These are phyloP conservation scores for Botrytis pseudocinerea DNA, from an alignment of 2,329 filamentous ascomycete genomes.

Conservation along the genomic window DNA sequence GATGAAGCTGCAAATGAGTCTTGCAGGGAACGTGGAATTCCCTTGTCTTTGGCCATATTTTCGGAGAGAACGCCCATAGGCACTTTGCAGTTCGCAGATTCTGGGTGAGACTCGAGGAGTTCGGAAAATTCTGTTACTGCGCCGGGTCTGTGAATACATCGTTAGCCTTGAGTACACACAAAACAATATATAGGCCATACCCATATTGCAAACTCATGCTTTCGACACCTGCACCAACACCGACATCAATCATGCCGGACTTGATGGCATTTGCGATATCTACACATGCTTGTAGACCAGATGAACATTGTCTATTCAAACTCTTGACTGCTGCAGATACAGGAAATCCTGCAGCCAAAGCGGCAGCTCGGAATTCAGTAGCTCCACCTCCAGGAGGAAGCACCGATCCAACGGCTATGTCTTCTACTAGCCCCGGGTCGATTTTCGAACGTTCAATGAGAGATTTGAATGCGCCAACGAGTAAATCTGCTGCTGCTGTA, in stretches of 20 bases:
- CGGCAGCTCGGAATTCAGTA: constrained; percentile 93
- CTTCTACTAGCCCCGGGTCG: constrained; percentile 84
- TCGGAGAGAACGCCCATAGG: constrained; percentile 94
- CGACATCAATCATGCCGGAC: constrained; percentile 90
- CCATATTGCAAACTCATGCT: constrained; percentile 95
- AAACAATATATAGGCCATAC: constrained; percentile 47
- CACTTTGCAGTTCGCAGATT: constrained; percentile 94
- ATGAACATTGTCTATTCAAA: constrained; percentile 93
- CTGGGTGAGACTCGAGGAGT: constrained; percentile 74
- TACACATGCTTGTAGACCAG: constrained; percentile 86
- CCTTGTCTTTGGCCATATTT: constrained; percentile 86
- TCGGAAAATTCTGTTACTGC: constrained; percentile 94
- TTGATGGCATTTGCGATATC: constrained; percentile 94
- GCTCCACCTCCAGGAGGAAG: constrained; percentile 91
- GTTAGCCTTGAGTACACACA: constrained; percentile 14
- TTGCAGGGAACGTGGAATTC: constrained; percentile 70
- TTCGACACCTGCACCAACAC: constrained; percentile 92
- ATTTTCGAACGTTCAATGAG: constrained; percentile 84
- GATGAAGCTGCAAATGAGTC: constrained; percentile 93
- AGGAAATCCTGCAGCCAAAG: constrained; percentile 87
- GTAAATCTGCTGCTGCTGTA: constrained; percentile 80
- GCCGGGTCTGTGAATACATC: constrained; percentile 55
- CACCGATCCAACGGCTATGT: constrained; percentile 88
- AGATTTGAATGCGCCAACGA: constrained; percentile 78
- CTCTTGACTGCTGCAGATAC: constrained; percentile 80